These are phyloP conservation scores for Dactylellina cionopaga DNA, from an alignment of 2,329 filamentous ascomycete genomes.

Conservation along the genomic window DNA sequence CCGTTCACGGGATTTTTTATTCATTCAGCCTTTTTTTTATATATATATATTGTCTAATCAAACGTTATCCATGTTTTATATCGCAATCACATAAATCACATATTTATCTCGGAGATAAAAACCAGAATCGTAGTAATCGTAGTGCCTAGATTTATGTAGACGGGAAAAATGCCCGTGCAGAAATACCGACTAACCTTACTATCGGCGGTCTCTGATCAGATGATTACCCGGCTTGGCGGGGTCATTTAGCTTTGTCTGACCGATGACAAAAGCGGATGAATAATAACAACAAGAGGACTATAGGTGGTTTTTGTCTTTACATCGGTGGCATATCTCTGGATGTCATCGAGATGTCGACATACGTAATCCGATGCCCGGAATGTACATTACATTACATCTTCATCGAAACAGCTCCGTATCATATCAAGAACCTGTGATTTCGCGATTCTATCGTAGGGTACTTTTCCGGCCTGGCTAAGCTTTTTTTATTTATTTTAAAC, in stretches of 20 bases:
- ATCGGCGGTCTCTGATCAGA: background rate
- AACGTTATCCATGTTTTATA: background rate
- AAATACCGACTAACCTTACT: background rate
- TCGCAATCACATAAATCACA: background rate
- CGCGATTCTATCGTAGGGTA: too few species aligned
- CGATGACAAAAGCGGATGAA: too few species aligned
- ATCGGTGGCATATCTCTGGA: background rate
- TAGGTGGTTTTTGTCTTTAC: background rate
- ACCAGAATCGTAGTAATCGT: too few species aligned
- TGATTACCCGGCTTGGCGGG: background rate
- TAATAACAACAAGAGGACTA: too few species aligned
- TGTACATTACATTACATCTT: background rate
- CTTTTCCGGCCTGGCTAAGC: too few species aligned
- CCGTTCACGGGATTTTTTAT: slow-evolving; percentile 1
- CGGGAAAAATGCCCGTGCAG: too few species aligned
- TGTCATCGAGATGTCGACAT: background rate
- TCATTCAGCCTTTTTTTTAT: background rate
- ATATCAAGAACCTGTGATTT: background rate
- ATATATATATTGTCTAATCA: slow-evolving; percentile 6
- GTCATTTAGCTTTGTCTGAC: too few species aligned
- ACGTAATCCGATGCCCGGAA: slow-evolving; percentile 2
- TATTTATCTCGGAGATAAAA: background rate
- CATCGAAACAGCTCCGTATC: background rate
- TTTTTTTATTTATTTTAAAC: background rate
- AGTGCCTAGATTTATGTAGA: too few species aligned